Evolutionary conservation across 78 protist genomes (phyloP).

Genomic region (Goniomonas avonlea): DNA sequence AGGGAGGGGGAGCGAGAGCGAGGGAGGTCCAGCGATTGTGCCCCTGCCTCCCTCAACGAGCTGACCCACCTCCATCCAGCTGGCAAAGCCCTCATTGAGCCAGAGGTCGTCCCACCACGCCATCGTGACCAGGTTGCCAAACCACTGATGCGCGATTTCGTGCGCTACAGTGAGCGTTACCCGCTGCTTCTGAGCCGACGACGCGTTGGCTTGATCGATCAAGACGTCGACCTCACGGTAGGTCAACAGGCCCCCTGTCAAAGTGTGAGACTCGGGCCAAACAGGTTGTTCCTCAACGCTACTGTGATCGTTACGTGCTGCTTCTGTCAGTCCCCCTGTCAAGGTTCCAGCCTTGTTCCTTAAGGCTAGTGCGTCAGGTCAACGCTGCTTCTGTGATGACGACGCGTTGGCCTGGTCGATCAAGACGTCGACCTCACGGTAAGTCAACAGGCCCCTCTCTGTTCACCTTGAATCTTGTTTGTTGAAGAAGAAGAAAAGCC

Average conservation of each 20-base stretch:
- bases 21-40: too few relatives aligned
- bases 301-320: too few relatives aligned
- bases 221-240: constrained; percentile 67
- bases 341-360: too few relatives aligned
- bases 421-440: constrained; percentile 60
- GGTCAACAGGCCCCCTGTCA: constrained; percentile 72
- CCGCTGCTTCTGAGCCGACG: neutral
- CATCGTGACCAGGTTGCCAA: constrained; percentile 95
- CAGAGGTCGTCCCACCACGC: constrained; percentile 91
- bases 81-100: constrained; percentile 73
- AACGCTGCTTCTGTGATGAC: neutral
- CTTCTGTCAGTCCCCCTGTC: too few relatives aligned
- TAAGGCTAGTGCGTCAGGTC: neutral
- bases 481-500: too few relatives aligned
- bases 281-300: too few relatives aligned
- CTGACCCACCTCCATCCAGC: too few relatives aligned
- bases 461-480: too few relatives aligned
- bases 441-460: constrained; percentile 77
- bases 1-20: too few relatives aligned
- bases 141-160: constrained; percentile 62
- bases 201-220: constrained; percentile 11
- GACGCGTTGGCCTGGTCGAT: constrained; percentile 23
- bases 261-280: too few relatives aligned
- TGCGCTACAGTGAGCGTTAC: constrained; percentile 32
- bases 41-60: too few relatives aligned